phyloP scores from a whole-genome alignment of 306 rosid genomes.

The Ceratonia siliqua region DNA sequence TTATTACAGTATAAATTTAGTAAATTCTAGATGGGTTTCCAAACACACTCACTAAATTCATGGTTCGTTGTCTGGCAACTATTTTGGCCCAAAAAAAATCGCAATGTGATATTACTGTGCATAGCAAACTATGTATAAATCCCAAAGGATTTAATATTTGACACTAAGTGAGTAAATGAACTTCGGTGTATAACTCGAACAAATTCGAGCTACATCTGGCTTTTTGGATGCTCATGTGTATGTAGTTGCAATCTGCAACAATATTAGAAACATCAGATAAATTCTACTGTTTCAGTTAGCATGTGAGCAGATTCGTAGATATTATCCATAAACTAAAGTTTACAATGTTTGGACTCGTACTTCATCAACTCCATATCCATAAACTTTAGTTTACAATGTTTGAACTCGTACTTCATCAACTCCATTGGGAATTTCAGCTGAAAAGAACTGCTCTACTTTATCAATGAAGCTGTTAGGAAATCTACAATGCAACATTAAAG shows the following conservation, averaged over 20 bases:
- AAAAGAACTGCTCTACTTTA: conserved; percentile 80
- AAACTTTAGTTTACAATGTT: conserved; percentile 28
- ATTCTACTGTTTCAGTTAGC: conserved; percentile 1
- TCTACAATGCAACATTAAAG: conserved; percentile 72
- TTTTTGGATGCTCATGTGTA: conserved; percentile 22
- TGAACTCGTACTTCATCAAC: conserved; percentile 41
- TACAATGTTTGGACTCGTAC: conserved; percentile 29
- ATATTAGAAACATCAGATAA: not conserved
- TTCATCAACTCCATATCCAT: conserved; percentile 38
- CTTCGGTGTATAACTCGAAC: conserved; percentile 19
- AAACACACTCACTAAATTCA: not conserved
- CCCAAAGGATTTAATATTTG: not conserved
- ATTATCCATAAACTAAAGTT: conserved; percentile 20
- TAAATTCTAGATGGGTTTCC: not conserved
- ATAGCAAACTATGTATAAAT: not conserved
- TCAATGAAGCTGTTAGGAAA: conserved; percentile 75
- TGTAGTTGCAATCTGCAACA: conserved; percentile 1
- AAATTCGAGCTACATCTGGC: conserved; percentile 21
- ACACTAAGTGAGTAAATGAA: conserved; percentile 2
- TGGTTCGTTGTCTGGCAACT: no score
- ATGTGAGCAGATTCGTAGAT: not conserved
- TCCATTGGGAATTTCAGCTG: conserved; percentile 45
- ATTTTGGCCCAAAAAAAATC: not conserved
- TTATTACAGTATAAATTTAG: not conserved
- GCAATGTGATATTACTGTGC: not conserved